Base-by-base conservation (phyloP, 1,139 yeast species). In the Martiniozyma asiatica region DNA sequence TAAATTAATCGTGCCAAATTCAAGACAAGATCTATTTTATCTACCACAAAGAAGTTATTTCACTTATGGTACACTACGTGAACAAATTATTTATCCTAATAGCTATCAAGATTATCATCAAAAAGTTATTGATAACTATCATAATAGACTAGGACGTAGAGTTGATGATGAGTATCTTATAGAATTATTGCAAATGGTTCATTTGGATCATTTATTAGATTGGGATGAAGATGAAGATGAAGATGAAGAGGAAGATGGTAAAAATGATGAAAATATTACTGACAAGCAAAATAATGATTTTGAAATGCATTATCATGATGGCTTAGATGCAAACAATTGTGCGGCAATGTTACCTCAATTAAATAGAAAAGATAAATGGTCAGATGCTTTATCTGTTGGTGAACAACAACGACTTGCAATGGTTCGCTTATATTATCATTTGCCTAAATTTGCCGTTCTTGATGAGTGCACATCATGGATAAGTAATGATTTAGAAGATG, bases 401-500 rank as follows among this genome's bases (percentile, higher is more conserved):
- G 93, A 89, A 14, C 96, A 87, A 53, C 96, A 87, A 53, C 64
- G 94, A 45, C 66, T 87, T 44, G 96, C 96, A 11, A 79, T 87
- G 84, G 95, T 94, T 3, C 68, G 96, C 45, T 63, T 87, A 53
- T 87, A 80, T 50, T 87, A 85, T 50, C 96, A 87, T 52, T 69
- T 68, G 47, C 97, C 97, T 2, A 78, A 74, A 55, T 87, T 84
- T 61, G 96, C 96, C 0, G 94, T 87, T 18, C 62, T 87, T 41
- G 97, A 87, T 56, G 96, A 87, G 57, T 87, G 96, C 55, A 87
- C 97, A 0, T 82, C 95, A 6, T 89, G 94, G 2, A 94, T 85
- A 2, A 76, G 94, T 0, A 81, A 93, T 14, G 84, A 79, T 39
- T 78, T 85, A 73, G 97, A 87, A 52, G 84, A 79, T 38, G 74